A percentile compares a stretch with the other conserved stretches of the same genome.
These are phyloP conservation scores for Osmanthus fragrans DNA, from an alignment of 257 asterid species.

Conservation along the genomic window DNA sequence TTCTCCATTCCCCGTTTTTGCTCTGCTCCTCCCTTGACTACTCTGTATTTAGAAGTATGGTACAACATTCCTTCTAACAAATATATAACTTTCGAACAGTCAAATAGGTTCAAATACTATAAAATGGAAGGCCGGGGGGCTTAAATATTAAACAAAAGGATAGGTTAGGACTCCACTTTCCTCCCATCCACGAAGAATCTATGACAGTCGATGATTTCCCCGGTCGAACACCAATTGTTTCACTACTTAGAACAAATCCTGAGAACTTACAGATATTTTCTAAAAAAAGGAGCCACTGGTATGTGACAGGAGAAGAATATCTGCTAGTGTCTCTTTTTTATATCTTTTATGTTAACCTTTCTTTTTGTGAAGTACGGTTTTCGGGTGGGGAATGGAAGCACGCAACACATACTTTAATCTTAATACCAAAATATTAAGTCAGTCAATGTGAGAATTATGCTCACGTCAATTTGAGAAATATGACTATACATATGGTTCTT, in stretches of 20 bases:
- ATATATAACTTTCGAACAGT: too few relatives aligned
- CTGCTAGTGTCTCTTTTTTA: neutral
- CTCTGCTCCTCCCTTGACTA: too few relatives aligned
- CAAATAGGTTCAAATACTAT: too few relatives aligned
- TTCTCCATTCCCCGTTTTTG: too few relatives aligned
- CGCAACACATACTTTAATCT: neutral
- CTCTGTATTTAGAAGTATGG: too few relatives aligned
- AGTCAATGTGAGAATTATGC: neutral
- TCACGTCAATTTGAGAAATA: too few relatives aligned
- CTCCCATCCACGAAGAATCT: neutral
- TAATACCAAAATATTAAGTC: too few relatives aligned
- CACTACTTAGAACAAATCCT: neutral
- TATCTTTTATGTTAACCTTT: neutral
- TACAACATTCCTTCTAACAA: too few relatives aligned
- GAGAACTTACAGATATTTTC: neutral
- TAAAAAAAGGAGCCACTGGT: neutral
- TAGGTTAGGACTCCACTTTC: neutral
- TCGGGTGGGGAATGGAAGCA: neutral
- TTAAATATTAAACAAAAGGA: too few relatives aligned
- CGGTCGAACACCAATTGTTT: neutral
- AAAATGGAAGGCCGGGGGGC: too few relatives aligned
- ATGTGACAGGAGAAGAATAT: neutral
- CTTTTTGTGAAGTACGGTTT: neutral
- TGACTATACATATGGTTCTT: too few relatives aligned
- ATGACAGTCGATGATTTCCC: neutral